phyloP scores from a whole-genome alignment of 2,329 filamentous ascomycete species.

The Ophiosphaerella korrae region DNA sequence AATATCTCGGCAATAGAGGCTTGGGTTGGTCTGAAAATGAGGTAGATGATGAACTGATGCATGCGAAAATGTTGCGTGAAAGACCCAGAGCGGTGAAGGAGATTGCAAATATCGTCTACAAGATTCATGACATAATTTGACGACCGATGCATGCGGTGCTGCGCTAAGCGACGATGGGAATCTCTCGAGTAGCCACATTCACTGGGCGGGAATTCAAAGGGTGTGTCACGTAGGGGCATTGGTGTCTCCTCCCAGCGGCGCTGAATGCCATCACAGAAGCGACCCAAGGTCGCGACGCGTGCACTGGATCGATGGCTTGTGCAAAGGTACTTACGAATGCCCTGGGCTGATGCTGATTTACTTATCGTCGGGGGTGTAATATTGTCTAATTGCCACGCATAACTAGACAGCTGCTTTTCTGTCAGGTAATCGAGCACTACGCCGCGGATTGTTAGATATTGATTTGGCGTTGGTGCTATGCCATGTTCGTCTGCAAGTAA shows the following conservation, averaged over 20 bases:
- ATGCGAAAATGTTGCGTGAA: constrained; percentile 27
- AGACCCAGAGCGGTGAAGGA: constrained; percentile 6
- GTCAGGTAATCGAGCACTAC: constrained; percentile 23
- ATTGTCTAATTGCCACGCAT: constrained; percentile 28
- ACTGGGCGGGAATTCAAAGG: constrained; percentile 23
- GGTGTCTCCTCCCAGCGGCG: constrained; percentile 19
- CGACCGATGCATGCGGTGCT: constrained; percentile 27
- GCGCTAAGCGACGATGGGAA: constrained; percentile 21
- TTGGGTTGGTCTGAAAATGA: constrained; percentile 30
- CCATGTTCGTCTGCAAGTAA: constrained; percentile 28
- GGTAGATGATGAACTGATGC: constrained; percentile 35
- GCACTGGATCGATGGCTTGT: constrained; percentile 18
- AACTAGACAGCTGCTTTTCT: background rate
- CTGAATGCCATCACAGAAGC: constrained; percentile 23
- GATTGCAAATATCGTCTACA: constrained; percentile 30
- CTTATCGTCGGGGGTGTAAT: constrained; percentile 11
- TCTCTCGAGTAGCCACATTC: constrained; percentile 35
- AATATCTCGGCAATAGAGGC: constrained; percentile 38
- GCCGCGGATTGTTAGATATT: constrained; percentile 28
- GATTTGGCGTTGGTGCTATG: constrained; percentile 26
- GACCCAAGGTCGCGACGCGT: constrained; percentile 19
- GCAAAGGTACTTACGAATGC: constrained; percentile 33
- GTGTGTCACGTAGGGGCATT: constrained; percentile 9
- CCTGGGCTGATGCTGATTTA: constrained; percentile 5
- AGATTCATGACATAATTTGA: constrained; percentile 42